These are phyloP conservation scores for Suhomyces atakaporum DNA, from an alignment of 1,139 yeast species.

Conservation along the genomic window DNA sequence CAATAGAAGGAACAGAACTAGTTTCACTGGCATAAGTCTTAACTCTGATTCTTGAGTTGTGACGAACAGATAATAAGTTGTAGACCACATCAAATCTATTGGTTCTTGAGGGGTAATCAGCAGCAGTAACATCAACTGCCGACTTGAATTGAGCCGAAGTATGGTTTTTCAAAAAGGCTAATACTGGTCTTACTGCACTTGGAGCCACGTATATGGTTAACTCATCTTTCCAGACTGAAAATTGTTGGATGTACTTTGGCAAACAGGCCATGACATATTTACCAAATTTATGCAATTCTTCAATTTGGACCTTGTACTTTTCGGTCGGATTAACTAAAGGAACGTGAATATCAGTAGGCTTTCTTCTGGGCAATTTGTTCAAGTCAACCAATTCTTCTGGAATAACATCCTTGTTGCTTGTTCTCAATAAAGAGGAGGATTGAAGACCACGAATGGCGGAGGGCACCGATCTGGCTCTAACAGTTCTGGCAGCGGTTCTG, in stretches of 20 bases:
- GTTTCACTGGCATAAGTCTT: slow-evolving; percentile 88
- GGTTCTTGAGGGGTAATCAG: slow-evolving; percentile 81
- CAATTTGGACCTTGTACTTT: slow-evolving; percentile 64
- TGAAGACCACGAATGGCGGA: slow-evolving; percentile 10
- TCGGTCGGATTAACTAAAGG: slow-evolving; percentile 81
- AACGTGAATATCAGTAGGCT: slow-evolving; percentile 41
- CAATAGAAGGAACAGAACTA: slow-evolving; percentile 76
- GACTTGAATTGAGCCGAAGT: slow-evolving; percentile 79
- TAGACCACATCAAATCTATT: slow-evolving; percentile 88
- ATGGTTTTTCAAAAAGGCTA: slow-evolving; percentile 73
- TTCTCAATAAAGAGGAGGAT: slow-evolving; percentile 4
- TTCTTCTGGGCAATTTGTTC: slow-evolving; percentile 42
- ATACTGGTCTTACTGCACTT: slow-evolving; percentile 66
- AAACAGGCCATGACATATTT: slow-evolving; percentile 73
- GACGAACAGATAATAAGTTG: slow-evolving; percentile 77
- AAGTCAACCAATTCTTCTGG: slow-evolving; percentile 40
- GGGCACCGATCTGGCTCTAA: slow-evolving; percentile 8
- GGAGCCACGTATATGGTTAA: slow-evolving; percentile 78
- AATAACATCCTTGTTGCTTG: slow-evolving; percentile 6
- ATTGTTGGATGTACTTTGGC: slow-evolving; percentile 83
- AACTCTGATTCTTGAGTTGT: slow-evolving; percentile 84
- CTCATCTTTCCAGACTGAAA: slow-evolving; percentile 90
- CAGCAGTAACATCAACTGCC: slow-evolving; percentile 82
- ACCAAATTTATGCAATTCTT: slow-evolving; percentile 82
- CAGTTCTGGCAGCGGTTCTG: slow-evolving; percentile 10